These are phyloP conservation scores for Linnemannia exigua DNA, from an alignment of 192 early-diverging fungal genomes.

Conservation along the genomic window DNA sequence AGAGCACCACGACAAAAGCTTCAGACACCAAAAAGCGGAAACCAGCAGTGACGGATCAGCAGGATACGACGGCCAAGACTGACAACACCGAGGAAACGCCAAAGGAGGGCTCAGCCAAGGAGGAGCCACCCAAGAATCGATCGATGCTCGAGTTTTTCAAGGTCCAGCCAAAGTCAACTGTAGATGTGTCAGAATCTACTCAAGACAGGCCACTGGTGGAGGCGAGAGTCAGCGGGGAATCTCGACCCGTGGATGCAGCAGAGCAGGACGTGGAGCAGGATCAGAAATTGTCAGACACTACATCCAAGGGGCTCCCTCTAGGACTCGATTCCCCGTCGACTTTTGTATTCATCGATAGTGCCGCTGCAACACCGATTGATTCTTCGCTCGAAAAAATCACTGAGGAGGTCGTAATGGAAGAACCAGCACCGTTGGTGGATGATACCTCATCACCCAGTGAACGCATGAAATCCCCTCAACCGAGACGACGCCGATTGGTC, in stretches of 20 bases:
- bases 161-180: not conserved
- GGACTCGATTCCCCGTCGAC: not conserved
- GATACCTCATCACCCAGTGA: not conserved
- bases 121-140: not conserved
- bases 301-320: not conserved
- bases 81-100: not conserved
- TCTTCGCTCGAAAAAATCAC: not conserved
- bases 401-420: not conserved
- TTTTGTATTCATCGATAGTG: not conserved
- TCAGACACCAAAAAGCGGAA: not conserved
- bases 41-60: not conserved
- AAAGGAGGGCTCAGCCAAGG: not conserved
- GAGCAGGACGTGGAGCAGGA: not conserved
- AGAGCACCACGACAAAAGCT: not conserved
- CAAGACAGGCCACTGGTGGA: not conserved
- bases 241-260: not conserved
- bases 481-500: conserved; percentile 21
- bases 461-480: not conserved
- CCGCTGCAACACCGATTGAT: not conserved
- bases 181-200: not conserved
- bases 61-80: not conserved
- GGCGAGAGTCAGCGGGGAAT: not conserved
- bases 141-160: conserved; percentile 21
- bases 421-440: not conserved
- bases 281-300: not conserved